These are phyloP conservation scores for Clavispora carvajalis DNA, from an alignment of 805 yeast genomes.

Conservation along the genomic window DNA sequence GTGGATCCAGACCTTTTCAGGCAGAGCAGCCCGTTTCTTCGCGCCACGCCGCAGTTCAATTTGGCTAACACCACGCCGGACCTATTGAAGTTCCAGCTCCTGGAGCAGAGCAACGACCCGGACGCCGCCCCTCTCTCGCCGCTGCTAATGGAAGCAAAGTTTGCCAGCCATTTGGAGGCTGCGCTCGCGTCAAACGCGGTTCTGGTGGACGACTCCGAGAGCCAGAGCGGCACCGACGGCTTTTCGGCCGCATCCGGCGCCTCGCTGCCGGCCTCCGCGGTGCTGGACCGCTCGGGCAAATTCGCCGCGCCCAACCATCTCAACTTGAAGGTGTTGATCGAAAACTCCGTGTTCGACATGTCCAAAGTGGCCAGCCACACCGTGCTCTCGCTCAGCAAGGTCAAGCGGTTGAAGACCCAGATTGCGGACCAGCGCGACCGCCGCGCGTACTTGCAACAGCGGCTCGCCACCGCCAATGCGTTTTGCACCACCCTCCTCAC, in stretches of 20 bases:
- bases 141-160: constrained; percentile 24
- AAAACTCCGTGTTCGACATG: constrained; percentile 39
- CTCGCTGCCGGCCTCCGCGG: constrained; percentile 17
- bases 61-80: constrained; percentile 39
- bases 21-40: constrained; percentile 34
- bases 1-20: constrained; percentile 32
- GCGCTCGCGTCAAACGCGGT: constrained; percentile 5
- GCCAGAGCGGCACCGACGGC: constrained; percentile 9
- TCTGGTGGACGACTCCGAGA: constrained; percentile 10
- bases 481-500: constrained; percentile 25
- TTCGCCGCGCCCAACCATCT: constrained; percentile 26
- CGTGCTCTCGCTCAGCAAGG: constrained; percentile 25
- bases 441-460: constrained; percentile 26
- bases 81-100: constrained; percentile 38
- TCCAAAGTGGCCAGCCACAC: constrained; percentile 30
- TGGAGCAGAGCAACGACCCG: constrained; percentile 30
- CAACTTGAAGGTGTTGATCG: constrained; percentile 39
- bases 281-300: constrained; percentile 8
- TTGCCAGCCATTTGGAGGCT: constrained; percentile 30
- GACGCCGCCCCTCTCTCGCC: constrained; percentile 6
- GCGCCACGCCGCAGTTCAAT: constrained; percentile 26
- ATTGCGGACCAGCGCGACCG: constrained; percentile 28
- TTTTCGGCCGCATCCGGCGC: constrained; percentile 8
- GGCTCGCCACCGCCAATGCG: constrained; percentile 28
- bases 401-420: constrained; percentile 23